phyloP scores from a whole-genome alignment of 768 basidiomycete species.

The Postia placenta region DNA sequence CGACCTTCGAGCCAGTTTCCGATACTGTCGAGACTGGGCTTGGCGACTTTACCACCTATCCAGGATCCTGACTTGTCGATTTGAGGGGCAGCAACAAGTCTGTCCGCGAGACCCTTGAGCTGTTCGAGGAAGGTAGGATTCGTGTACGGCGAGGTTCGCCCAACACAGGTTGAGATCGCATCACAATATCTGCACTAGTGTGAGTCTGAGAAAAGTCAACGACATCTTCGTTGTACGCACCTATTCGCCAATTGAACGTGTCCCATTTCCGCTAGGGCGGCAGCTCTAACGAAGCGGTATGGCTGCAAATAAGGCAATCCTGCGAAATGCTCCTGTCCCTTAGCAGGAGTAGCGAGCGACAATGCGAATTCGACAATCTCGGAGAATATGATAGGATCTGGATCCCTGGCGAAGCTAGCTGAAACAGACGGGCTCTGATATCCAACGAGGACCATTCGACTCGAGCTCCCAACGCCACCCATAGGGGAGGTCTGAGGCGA shows the following conservation, averaged over 20 bases:
- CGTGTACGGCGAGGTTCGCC: constrained; percentile 59
- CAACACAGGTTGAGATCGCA: constrained; percentile 68
- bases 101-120: constrained; percentile 72
- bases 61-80: constrained; percentile 78
- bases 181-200: constrained; percentile 74
- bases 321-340: constrained; percentile 81
- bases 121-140: constrained; percentile 64
- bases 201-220: constrained; percentile 5
- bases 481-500: constrained; percentile 76
- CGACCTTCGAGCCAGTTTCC: constrained; percentile 90
- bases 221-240: too few relatives aligned
- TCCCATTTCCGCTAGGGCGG: constrained; percentile 74
- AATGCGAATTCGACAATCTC: constrained; percentile 91
- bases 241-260: constrained; percentile 69
- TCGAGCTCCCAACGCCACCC: constrained; percentile 60
- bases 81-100: constrained; percentile 66
- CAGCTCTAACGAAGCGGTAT: constrained; percentile 78
- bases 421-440: constrained; percentile 46
- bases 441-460: constrained; percentile 72
- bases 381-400: constrained; percentile 75
- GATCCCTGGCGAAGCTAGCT: constrained; percentile 53
- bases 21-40: constrained; percentile 88
- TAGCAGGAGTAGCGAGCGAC: constrained; percentile 61
- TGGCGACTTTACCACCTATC: constrained; percentile 81
- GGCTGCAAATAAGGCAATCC: constrained; percentile 86